Evolutionary conservation across 2,329 filamentous ascomycete genomes (phyloP), one percentile per base, ranked within the genome.

Genomic region (Talaromyces atroroseus): DNA sequence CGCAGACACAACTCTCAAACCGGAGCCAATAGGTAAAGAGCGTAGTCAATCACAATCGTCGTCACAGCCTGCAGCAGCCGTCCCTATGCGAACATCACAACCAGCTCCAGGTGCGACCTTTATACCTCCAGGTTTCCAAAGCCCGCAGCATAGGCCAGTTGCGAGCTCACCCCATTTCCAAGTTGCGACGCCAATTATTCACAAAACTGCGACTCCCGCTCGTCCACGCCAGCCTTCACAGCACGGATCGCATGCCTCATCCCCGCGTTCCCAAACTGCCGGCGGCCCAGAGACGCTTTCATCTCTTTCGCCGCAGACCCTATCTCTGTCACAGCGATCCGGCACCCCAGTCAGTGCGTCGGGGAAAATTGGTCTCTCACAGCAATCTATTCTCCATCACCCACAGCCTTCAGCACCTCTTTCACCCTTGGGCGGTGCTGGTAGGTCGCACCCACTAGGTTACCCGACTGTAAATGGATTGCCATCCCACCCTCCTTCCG

Each of bases 121-220:
- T 47, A 68, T 84, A 42, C 79, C 82, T 36, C 75, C 80, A 45
- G 79, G 78, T 49, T 66, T 84, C 52, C 75, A 77, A 49, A 73
- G 78, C 40, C 78, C 82, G 62, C 78, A 82, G 56, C 80, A 76
- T 21, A 72, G 74, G 32, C 74, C 76, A 16, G 75, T 74, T 58
- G 80, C 87, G 61, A 83, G 85, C 49, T 96, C 92, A 16, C 92
- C 92, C 7, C 89, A 90, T 68, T 82, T 92, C 51, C 77, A 87
- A 26, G 80, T 90, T 59, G 88, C 89, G 10, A 94, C 89, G 34
- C 92, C 94, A 7, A 86, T 85, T 24, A 75, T 95, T 48, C 86
- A 91, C 12, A 96, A 96, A 70, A 86, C 86, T 20, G 85, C 90
- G 5, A 92, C 89, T 12, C 89, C 91, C 8, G 87, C 85, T 61